phyloP scores from a whole-genome alignment of 1,139 yeast species.

The Blastobotrys petasosporus region DNA sequence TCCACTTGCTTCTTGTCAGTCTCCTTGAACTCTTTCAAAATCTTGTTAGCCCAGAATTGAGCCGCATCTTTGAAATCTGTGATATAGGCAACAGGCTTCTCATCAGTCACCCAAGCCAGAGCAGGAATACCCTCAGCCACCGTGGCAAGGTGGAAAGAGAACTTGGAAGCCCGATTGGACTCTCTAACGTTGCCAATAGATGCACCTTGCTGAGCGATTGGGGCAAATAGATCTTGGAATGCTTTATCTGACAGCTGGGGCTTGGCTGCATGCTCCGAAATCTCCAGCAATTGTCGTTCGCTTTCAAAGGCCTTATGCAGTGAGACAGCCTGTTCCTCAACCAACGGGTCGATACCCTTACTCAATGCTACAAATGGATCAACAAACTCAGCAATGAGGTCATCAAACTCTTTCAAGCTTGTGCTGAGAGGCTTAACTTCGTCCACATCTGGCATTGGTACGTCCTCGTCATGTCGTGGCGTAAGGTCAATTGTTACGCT shows the following conservation, averaged over 20 bases:
- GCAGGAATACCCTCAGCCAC: slow-evolving; percentile 87
- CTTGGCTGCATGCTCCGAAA: slow-evolving; percentile 56
- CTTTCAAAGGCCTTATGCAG: slow-evolving; percentile 56
- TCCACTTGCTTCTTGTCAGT: slow-evolving; percentile 60
- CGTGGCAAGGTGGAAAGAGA: slow-evolving; percentile 68
- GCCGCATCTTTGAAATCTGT: slow-evolving; percentile 87
- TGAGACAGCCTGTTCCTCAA: slow-evolving; percentile 53
- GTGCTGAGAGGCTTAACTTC: slow-evolving; percentile 1
- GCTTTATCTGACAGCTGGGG: slow-evolving; percentile 44
- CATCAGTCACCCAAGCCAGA: slow-evolving; percentile 81
- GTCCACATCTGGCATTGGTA: slow-evolving; percentile 5
- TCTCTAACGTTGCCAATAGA: slow-evolving; percentile 64
- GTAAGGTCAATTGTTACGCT: slow-evolving; percentile 17
- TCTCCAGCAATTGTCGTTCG: slow-evolving; percentile 52
- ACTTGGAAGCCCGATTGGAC: slow-evolving; percentile 58
- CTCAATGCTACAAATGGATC: slow-evolving; percentile 59
- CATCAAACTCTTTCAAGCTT: slow-evolving; percentile 42
- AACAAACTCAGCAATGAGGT: slow-evolving; percentile 47
- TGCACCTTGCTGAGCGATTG: slow-evolving; percentile 59
- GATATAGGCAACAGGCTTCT: slow-evolving; percentile 61
- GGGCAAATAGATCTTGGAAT: slow-evolving; percentile 55
- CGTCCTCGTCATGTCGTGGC: slow-evolving; percentile 13
- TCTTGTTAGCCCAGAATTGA: slow-evolving; percentile 89
- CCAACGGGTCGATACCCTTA: slow-evolving; percentile 52
- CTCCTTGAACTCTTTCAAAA: slow-evolving; percentile 75